Conservation (phyloP, 306 rosid genomes). For the Carpinus fangiana region DNA sequence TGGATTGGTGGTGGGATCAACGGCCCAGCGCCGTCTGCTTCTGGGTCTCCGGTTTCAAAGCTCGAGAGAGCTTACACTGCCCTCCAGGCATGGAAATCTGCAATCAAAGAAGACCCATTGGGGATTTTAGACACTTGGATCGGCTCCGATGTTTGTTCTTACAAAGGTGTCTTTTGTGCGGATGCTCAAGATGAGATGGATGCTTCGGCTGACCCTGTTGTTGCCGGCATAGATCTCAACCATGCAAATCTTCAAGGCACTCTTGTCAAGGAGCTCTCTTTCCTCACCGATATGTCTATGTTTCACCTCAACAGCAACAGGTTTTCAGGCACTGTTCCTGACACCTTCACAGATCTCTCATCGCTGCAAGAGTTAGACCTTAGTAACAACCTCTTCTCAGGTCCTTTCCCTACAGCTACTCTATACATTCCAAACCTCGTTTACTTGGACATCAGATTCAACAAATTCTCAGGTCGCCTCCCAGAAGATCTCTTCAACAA, state of each 20-base stretch:
- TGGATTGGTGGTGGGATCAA: constrained; percentile 69
- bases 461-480: constrained; percentile 64
- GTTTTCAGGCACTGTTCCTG: constrained; percentile 73
- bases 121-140: constrained; percentile 63
- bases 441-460: constrained; percentile 92
- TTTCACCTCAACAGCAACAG: constrained; percentile 85
- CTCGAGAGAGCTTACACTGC: constrained; percentile 64
- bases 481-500: constrained; percentile 70
- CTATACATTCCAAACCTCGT: constrained; percentile 66
- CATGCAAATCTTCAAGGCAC: constrained; percentile 85
- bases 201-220: constrained; percentile 38
- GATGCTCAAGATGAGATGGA: constrained; percentile 40
- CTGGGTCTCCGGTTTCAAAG: constrained; percentile 48
- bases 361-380: constrained; percentile 79
- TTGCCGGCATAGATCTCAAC: constrained; percentile 91
- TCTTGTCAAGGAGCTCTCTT: constrained; percentile 73
- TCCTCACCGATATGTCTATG: constrained; percentile 69
- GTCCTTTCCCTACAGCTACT: constrained; percentile 62
- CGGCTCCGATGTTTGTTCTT: constrained; percentile 82
- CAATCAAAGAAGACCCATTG: constrained; percentile 76
- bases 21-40: constrained; percentile 37
- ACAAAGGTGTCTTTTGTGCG: constrained; percentile 84
- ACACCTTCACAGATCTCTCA: constrained; percentile 52
- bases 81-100: constrained; percentile 90
- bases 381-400: constrained; percentile 86